Percentiles rank a stretch among this genome's conserved stretches.
Evolutionary conservation across 768 basidiomycete species (phyloP).

Genomic region (Suillus bovinus): DNA sequence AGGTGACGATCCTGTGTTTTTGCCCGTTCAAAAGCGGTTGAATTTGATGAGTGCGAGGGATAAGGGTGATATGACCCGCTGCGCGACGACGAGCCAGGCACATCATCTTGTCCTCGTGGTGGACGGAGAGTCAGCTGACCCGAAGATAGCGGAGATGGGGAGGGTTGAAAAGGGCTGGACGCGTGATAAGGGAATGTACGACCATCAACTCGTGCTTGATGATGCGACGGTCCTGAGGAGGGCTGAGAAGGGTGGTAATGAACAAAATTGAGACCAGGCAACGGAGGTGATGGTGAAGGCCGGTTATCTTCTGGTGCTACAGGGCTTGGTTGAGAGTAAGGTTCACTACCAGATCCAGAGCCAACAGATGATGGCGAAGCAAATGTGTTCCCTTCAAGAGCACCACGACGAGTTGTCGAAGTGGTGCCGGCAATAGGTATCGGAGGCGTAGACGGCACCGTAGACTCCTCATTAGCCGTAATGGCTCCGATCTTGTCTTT

Average conservation of each 20-base stretch:
- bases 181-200: slow-evolving; percentile 28
- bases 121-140: slow-evolving; percentile 33
- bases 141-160: slow-evolving; percentile 43
- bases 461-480: slow-evolving; percentile 27
- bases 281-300: slow-evolving; percentile 71
- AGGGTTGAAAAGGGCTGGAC: slow-evolving; percentile 34
- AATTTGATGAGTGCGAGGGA: slow-evolving; percentile 40
- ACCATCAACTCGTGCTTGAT: slow-evolving; percentile 28
- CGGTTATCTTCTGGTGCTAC: slow-evolving; percentile 40
- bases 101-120: slow-evolving; percentile 38
- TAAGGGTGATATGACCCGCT: slow-evolving; percentile 31
- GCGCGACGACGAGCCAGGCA: slow-evolving; percentile 40
- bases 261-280: slow-evolving; percentile 53
- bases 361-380: slow-evolving; percentile 48
- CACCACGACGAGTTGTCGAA: slow-evolving; percentile 44
- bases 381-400: slow-evolving; percentile 52
- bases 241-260: slow-evolving; percentile 51
- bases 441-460: slow-evolving; percentile 22
- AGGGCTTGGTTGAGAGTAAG: slow-evolving; percentile 49
- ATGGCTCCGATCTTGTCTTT: slow-evolving; percentile 48
- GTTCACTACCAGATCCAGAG: slow-evolving; percentile 58
- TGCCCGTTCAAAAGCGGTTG: slow-evolving; percentile 56
- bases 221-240: slow-evolving; percentile 35
- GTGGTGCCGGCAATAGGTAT: slow-evolving; percentile 45
- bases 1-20: slow-evolving; percentile 52